Conservation (phyloP, 169 alveolate species). For the Eimeria praecox region DNA sequence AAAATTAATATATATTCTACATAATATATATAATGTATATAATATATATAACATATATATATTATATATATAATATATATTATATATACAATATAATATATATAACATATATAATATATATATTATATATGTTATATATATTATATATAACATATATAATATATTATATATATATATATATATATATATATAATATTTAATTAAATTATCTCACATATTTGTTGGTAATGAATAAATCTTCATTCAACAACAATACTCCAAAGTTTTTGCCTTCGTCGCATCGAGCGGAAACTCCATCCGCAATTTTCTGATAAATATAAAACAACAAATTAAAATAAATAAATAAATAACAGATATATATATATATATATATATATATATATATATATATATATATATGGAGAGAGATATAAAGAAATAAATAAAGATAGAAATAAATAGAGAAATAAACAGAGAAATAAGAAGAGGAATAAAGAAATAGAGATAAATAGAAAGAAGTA, state of each 20-base stretch:
- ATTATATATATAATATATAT: too few species aligned
- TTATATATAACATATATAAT: neutral
- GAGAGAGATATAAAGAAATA: neutral
- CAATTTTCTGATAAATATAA: slow-evolving; percentile 84
- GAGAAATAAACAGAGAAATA: neutral
- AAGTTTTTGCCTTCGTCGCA: slow-evolving; percentile 90
- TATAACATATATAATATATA: too few species aligned
- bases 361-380: neutral
- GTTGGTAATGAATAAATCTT: slow-evolving; percentile 58
- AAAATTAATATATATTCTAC: too few species aligned
- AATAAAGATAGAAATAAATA: neutral
- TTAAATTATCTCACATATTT: neutral
- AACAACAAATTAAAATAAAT: neutral
- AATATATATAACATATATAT: too few species aligned
- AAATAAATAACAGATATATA: too few species aligned
- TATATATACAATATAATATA: too few species aligned
- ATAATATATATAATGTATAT: too few species aligned
- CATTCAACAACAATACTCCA: slow-evolving; percentile 90
- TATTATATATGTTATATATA: too few species aligned
- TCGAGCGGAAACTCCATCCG: slow-evolving; percentile 91
- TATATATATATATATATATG: neutral
- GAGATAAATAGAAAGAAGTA: too few species aligned
- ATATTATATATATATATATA: neutral
- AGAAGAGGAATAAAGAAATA: neutral
- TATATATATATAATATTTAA: neutral